phyloP scores from a whole-genome alignment of 2,329 filamentous ascomycete genomes.

The Sporothrix globosa region DNA sequence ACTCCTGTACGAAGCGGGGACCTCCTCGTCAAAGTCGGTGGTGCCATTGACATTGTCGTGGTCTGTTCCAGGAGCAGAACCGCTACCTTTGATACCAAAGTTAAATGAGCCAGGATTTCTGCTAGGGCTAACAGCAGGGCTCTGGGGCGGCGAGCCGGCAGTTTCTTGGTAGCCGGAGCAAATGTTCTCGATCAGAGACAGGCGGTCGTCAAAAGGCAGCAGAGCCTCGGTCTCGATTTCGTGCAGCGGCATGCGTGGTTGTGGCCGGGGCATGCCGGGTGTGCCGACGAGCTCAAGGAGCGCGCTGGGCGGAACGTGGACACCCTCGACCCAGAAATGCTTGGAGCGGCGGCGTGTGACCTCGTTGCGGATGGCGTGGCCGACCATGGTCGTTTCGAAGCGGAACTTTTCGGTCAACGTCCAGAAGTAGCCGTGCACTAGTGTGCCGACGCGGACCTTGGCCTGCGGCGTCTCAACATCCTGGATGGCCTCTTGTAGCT shows the following conservation, averaged over 20 bases:
- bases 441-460: conserved; percentile 78
- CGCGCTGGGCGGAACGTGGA: conserved; percentile 68
- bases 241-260: conserved; percentile 53
- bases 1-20: conserved; percentile 70
- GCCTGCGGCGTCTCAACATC: conserved; percentile 65
- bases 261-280: conserved; percentile 51
- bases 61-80: not conserved
- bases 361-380: conserved; percentile 73
- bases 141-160: conserved; percentile 64
- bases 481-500: conserved; percentile 81
- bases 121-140: conserved; percentile 70
- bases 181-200: conserved; percentile 73
- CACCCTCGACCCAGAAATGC: conserved; percentile 75
- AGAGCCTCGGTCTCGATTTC: conserved; percentile 66
- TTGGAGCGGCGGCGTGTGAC: conserved; percentile 73
- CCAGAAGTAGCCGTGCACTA: conserved; percentile 91
- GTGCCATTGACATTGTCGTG: conserved; percentile 32
- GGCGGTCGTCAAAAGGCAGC: conserved; percentile 74
- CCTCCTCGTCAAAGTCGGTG: conserved; percentile 52
- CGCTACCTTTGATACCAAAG: conserved; percentile 20
- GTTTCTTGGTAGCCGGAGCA: conserved; percentile 69
- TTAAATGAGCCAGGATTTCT: conserved; percentile 47
- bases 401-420: conserved; percentile 75
- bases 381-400: conserved; percentile 70
- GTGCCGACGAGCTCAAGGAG: conserved; percentile 63